Conservation (phyloP, 257 asterid genomes). For the Solanum lignicaule region DNA sequence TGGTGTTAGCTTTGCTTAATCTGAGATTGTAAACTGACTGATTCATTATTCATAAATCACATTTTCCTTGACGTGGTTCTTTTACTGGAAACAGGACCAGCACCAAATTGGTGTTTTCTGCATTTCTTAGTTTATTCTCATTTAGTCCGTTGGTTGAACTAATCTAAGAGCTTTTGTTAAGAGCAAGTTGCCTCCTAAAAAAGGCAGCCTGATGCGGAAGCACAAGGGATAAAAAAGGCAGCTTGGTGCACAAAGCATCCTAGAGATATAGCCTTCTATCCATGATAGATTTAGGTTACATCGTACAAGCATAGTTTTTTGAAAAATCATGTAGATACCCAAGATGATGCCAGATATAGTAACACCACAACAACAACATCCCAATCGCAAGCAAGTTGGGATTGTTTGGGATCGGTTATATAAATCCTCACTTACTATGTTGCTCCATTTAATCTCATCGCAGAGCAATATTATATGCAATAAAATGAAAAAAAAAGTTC, state of each 20-base stretch:
- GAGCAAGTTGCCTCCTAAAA: background rate
- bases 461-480: background rate
- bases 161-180: background rate
- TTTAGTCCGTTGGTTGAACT: background rate
- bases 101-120: background rate
- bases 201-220: background rate
- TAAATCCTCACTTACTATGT: background rate
- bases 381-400: background rate
- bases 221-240: background rate
- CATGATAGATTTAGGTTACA: background rate
- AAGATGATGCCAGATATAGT: background rate
- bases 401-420: background rate
- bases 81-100: background rate
- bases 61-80: background rate
- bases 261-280: background rate
- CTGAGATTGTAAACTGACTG: background rate
- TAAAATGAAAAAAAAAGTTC: too few species aligned
- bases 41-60: background rate
- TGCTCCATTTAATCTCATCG: background rate
- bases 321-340: background rate
- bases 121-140: background rate
- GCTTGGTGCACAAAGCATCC: background rate
- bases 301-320: background rate
- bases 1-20: slow-evolving; percentile 34
- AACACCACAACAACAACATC: background rate